Evolutionary conservation across 192 early-diverging fungal species (phyloP).

Genomic region (Physocladia obscura): DNA sequence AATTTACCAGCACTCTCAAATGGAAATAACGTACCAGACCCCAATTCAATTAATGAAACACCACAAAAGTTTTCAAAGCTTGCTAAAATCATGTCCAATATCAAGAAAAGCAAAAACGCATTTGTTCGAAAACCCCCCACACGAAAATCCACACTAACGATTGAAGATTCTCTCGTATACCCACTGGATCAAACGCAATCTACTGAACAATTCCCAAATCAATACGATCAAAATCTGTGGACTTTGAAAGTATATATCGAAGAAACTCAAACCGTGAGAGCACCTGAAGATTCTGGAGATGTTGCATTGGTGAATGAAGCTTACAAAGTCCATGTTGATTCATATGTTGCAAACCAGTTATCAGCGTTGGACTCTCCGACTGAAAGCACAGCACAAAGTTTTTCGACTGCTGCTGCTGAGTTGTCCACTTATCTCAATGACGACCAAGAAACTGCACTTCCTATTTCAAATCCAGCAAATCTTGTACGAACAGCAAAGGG

Average conservation of each 20-base stretch:
- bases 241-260: constrained; percentile 12
- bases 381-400: background rate
- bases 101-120: background rate
- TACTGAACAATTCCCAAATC: background rate
- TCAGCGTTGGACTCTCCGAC: background rate
- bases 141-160: background rate
- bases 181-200: background rate
- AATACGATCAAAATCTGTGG: background rate
- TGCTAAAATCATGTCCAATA: constrained; percentile 9
- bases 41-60: background rate
- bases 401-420: no score
- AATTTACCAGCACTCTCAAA: background rate
- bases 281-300: constrained; percentile 14
- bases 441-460: no score
- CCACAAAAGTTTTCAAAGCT: background rate
- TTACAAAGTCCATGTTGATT: background rate
- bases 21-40: background rate
- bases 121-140: background rate
- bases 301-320: background rate
- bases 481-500: constrained; percentile 4
- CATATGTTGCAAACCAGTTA: background rate
- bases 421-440: no score
- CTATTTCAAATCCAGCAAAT: constrained; percentile 6
- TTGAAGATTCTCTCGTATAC: background rate
- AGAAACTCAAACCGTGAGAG: constrained; percentile 21